These are phyloP conservation scores for Penicillium mononematosum DNA, from an alignment of 495 filamentous ascomycete genomes.

Conservation along the genomic window DNA sequence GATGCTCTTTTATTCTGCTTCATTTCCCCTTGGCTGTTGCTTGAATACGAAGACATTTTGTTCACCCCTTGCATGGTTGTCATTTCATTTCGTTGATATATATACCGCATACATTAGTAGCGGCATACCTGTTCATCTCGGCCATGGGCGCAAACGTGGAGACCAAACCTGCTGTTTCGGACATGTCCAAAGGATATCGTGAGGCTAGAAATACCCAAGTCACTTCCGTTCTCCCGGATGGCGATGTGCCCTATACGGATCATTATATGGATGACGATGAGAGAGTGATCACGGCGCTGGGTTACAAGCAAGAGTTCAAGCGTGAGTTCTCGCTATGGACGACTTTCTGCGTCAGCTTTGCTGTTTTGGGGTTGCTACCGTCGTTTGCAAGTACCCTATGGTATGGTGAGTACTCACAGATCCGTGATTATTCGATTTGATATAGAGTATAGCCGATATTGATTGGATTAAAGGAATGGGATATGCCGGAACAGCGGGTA, in stretches of 20 bases:
- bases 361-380: slow-evolving; percentile 70
- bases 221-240: slow-evolving; percentile 64
- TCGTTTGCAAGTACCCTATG: slow-evolving; percentile 73
- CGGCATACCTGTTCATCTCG: background rate
- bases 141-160: slow-evolving; percentile 9
- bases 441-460: slow-evolving; percentile 16
- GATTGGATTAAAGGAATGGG: slow-evolving; percentile 55
- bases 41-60: background rate
- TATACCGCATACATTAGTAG: background rate
- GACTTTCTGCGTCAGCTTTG: slow-evolving; percentile 76
- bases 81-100: background rate
- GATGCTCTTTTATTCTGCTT: background rate
- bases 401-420: slow-evolving; percentile 50
- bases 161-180: slow-evolving; percentile 17
- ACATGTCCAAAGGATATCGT: slow-evolving; percentile 23
- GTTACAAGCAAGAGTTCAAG: slow-evolving; percentile 81
- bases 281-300: slow-evolving; percentile 65
- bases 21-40: background rate
- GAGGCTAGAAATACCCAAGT: slow-evolving; percentile 56
- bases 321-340: slow-evolving; percentile 82
- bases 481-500: slow-evolving; percentile 77
- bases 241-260: slow-evolving; percentile 59
- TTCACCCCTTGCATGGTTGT: background rate
- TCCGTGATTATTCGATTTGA: background rate
- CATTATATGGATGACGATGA: slow-evolving; percentile 60